These are phyloP conservation scores for Ophiocordyceps robertsii DNA, from an alignment of 2,329 filamentous ascomycete genomes.

Conservation along the genomic window DNA sequence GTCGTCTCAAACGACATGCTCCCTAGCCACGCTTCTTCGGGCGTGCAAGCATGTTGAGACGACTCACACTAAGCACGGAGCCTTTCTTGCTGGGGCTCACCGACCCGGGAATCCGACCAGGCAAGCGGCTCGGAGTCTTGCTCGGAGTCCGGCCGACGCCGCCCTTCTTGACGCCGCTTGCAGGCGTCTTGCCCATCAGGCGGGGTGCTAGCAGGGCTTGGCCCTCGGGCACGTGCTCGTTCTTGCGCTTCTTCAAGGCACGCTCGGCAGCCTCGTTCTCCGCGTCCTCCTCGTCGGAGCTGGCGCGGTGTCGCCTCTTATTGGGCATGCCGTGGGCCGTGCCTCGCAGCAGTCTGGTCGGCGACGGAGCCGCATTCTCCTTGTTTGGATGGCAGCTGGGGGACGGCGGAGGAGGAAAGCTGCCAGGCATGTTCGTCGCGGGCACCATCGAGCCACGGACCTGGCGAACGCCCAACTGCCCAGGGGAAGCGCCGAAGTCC, in stretches of 20 bases:
- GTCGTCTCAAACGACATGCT: neutral
- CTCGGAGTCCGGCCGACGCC: constrained; percentile 12
- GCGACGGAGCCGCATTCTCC: constrained; percentile 35
- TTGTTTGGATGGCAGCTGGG: constrained; percentile 31
- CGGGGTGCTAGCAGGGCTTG: constrained; percentile 39
- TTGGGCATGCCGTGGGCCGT: constrained; percentile 49
- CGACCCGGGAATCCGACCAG: constrained; percentile 12
- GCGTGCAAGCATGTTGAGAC: constrained; percentile 46
- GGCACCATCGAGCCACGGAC: constrained; percentile 39
- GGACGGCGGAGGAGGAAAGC: constrained; percentile 29
- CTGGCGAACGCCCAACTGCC: constrained; percentile 47
- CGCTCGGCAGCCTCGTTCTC: constrained; percentile 33
- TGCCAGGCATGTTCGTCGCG: constrained; percentile 36
- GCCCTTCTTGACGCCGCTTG: constrained; percentile 20
- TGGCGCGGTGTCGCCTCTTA: constrained; percentile 51
- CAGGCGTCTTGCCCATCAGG: constrained; percentile 22
- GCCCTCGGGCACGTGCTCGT: constrained; percentile 32
- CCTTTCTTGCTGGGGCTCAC: constrained; percentile 39
- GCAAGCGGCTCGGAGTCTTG: constrained; percentile 8
- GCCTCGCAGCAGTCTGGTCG: constrained; percentile 23
- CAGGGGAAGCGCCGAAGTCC: constrained; percentile 42
- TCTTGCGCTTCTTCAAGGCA: constrained; percentile 46
- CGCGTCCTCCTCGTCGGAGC: constrained; percentile 41
- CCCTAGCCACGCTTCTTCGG: constrained; percentile 41
- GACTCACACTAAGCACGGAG: constrained; percentile 38